These are phyloP conservation scores for Verticillium dahliae DNA, from an alignment of 2,329 filamentous ascomycete species.

Conservation along the genomic window DNA sequence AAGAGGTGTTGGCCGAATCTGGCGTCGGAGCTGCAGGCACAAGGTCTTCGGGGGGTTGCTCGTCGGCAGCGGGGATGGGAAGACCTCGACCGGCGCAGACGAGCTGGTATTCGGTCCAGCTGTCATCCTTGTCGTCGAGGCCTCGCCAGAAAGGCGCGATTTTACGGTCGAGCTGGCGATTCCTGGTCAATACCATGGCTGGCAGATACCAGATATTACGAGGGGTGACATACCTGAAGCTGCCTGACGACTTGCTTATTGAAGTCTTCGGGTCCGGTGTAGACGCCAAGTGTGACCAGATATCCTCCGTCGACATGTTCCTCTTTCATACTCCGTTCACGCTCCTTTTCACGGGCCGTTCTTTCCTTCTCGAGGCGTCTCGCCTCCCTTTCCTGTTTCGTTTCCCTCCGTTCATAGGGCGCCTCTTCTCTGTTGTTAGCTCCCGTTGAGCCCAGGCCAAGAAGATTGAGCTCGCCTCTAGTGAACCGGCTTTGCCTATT, in stretches of 20 bases:
- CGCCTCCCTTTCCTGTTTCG: conserved; percentile 84
- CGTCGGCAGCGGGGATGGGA: conserved; percentile 76
- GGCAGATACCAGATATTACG: neutral
- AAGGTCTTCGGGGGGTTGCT: conserved; percentile 66
- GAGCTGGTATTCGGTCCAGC: conserved; percentile 94
- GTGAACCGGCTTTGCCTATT: conserved; percentile 18
- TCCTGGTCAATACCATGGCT: conserved; percentile 11
- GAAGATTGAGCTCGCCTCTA: conserved; percentile 39
- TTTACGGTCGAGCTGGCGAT: conserved; percentile 74
- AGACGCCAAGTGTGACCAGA: conserved; percentile 88
- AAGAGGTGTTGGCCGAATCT: conserved; percentile 43
- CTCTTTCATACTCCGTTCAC: conserved; percentile 83
- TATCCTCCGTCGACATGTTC: conserved; percentile 93
- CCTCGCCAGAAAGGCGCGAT: conserved; percentile 95
- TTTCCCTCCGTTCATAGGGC: conserved; percentile 67
- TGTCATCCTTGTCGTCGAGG: conserved; percentile 78
- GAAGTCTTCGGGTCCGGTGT: conserved; percentile 89
- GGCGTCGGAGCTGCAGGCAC: conserved; percentile 38
- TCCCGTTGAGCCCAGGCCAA: conserved; percentile 31
- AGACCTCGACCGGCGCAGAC: conserved; percentile 81
- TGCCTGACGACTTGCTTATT: conserved; percentile 84
- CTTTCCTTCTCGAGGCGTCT: conserved; percentile 79
- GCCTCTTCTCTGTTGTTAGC: conserved; percentile 30
- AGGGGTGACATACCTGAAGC: conserved; percentile 60
- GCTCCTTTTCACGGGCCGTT: conserved; percentile 67